These are phyloP conservation scores for Cokeromyces recurvatus DNA, from an alignment of 371 early-diverging fungal species.

Conservation along the genomic window DNA sequence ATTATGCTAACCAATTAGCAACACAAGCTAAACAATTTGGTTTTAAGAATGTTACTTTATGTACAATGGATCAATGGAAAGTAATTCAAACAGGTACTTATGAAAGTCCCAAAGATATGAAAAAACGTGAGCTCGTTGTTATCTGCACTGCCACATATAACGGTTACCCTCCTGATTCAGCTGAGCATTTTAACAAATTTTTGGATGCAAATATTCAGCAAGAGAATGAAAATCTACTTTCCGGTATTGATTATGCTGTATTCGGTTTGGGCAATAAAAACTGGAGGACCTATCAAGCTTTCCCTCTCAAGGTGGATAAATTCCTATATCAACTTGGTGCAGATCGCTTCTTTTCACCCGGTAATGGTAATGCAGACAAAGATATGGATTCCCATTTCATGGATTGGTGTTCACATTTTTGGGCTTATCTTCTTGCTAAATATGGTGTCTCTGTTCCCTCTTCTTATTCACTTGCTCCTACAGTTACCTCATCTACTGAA, in stretches of 20 bases:
- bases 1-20: conserved; percentile 41
- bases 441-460: conserved; percentile 23
- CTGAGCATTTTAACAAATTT: conserved; percentile 44
- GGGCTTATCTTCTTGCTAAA: conserved; percentile 20
- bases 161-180: conserved; percentile 51
- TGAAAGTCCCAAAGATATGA: neutral
- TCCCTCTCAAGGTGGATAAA: conserved; percentile 39
- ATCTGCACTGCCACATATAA: conserved; percentile 49
- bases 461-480: conserved; percentile 21
- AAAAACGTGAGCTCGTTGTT: conserved; percentile 28
- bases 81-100: conserved; percentile 23
- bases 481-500: conserved; percentile 2
- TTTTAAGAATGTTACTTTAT: conserved; percentile 25
- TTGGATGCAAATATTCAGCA: conserved; percentile 18
- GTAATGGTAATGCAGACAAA: conserved; percentile 43
- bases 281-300: conserved; percentile 54
- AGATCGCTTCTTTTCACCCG: conserved; percentile 32
- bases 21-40: conserved; percentile 40
- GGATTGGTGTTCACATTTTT: conserved; percentile 42
- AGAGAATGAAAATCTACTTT: conserved; percentile 13
- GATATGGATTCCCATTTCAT: conserved; percentile 46
- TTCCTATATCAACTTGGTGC: conserved; percentile 42
- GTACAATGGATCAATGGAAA: conserved; percentile 42
- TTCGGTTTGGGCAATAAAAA: conserved; percentile 53
- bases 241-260: conserved; percentile 37